Conservation (phyloP, 2,329 filamentous ascomycete genomes). For the Coniochaeta sp. region DNA sequence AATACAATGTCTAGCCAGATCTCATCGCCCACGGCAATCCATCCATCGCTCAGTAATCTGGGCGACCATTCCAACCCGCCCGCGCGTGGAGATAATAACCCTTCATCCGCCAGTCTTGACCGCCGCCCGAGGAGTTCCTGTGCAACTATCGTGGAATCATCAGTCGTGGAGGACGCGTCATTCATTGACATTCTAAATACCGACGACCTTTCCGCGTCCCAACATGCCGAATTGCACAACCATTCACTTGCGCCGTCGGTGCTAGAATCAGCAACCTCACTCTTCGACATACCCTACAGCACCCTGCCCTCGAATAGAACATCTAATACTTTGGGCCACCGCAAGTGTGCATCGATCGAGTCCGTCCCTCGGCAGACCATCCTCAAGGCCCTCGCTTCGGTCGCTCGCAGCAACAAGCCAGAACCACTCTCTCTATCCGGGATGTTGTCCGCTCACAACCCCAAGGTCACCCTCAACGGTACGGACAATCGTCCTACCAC, state of each 20-base stretch:
- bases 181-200: neutral
- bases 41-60: slow-evolving; percentile 39
- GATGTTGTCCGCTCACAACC: slow-evolving; percentile 43
- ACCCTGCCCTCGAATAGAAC: neutral
- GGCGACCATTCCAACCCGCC: slow-evolving; percentile 8
- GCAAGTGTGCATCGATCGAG: slow-evolving; percentile 53
- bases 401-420: slow-evolving; percentile 52
- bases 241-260: neutral
- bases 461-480: slow-evolving; percentile 14
- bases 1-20: slow-evolving; percentile 29
- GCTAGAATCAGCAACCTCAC: neutral
- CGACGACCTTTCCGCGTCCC: neutral
- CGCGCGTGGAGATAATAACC: slow-evolving; percentile 18
- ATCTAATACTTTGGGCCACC: slow-evolving; percentile 22
- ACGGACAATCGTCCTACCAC: slow-evolving; percentile 32
- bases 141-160: slow-evolving; percentile 14
- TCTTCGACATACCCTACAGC: neutral
- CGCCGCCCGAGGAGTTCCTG: slow-evolving; percentile 14
- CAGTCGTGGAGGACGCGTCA: slow-evolving; percentile 11
- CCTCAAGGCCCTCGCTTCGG: slow-evolving; percentile 72
- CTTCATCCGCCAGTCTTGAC: slow-evolving; percentile 17
- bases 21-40: slow-evolving; percentile 40
- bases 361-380: slow-evolving; percentile 71
- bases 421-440: slow-evolving; percentile 56
- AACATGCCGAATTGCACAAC: neutral